Conservation (phyloP, 2,329 filamentous ascomycete genomes). For the Phoma sp. region DNA sequence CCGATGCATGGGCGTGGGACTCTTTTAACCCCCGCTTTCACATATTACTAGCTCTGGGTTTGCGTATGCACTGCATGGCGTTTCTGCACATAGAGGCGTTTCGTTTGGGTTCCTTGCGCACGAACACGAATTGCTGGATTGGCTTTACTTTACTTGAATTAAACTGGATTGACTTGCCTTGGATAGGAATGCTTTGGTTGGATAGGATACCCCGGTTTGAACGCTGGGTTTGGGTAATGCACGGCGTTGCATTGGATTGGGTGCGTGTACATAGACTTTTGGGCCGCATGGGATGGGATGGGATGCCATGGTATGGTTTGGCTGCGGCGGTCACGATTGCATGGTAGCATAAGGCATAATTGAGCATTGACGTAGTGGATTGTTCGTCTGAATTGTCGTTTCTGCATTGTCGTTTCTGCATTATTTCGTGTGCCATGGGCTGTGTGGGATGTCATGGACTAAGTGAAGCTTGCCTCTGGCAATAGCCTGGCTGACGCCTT, state of each 20-base stretch:
- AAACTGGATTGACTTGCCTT: too few relatives aligned
- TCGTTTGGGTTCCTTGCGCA: too few relatives aligned
- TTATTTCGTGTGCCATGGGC: not conserved
- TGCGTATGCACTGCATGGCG: conserved; percentile 2
- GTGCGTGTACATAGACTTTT: not conserved
- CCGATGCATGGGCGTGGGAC: too few relatives aligned
- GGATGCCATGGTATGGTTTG: not conserved
- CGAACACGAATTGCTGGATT: too few relatives aligned
- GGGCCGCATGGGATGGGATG: not conserved
- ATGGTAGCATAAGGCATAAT: conserved; percentile 2
- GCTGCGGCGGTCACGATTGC: not conserved
- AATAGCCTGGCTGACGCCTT: not conserved
- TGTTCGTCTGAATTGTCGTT: not conserved
- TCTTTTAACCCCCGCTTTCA: too few relatives aligned
- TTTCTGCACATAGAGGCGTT: conserved; percentile 9
- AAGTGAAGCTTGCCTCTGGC: not conserved
- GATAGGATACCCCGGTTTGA: conserved; percentile 1
- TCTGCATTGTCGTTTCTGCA: not conserved
- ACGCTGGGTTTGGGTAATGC: not conserved
- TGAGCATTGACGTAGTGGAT: not conserved
- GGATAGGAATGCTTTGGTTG: too few relatives aligned
- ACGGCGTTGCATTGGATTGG: not conserved
- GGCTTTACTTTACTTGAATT: too few relatives aligned
- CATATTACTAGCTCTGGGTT: too few relatives aligned
- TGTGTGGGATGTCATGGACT: too few relatives aligned